Base-by-base conservation (phyloP, 75 land plant species). In the Cupressus sempervirens region DNA sequence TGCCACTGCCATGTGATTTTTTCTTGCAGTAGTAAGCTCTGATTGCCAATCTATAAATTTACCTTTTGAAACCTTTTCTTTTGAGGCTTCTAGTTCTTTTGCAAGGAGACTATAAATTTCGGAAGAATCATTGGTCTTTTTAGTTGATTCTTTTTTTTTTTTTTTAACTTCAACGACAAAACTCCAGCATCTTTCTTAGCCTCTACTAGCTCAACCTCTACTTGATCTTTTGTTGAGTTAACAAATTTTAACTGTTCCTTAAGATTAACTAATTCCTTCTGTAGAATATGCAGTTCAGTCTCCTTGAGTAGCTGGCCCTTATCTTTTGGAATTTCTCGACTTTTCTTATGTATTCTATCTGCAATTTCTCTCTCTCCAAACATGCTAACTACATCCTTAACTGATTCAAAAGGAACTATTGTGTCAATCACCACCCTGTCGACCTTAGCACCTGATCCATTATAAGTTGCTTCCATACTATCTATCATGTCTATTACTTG, bases 341-440 rank as follows among this genome's bases (percentile, higher is more conserved):
- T 91, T 88, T 56, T 90, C n/a, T 85, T 40, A n/a, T 87, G 23
- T 80, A 88, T 80, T 70, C 83, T 88, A 48, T 90, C 91, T 58
- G 86, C 87, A 15, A 76, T 46, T 38, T 3, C 73, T 41, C 50
- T 84, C 35, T 81, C 90, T 52, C 85, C 90, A 52, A 87, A 84
- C 72, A 89, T 29, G 70, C 88, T 89, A 18, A 89, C 85, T 50
- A 84, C 90, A 34, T 83, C 89, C 86, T 80, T 89, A 7, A 87
- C 89, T 48, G 90, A 89, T 87, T 58, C 85, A 87, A 88, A 88
- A 23, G 89, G 90, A 53, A 86, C 58, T 40, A 50, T 73, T 30
- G 86, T 84, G 80, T 89, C 90, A 16, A 85, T 81, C 41, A 88
- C 87, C 5, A 16, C 84, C 53, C 76, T 86, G 26, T 86, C 79